A percentile compares a stretch with the other conserved stretches of the same genome.
Conservation (phyloP, 2,329 filamentous ascomycete genomes). For the Arthroderma sp. region DNA sequence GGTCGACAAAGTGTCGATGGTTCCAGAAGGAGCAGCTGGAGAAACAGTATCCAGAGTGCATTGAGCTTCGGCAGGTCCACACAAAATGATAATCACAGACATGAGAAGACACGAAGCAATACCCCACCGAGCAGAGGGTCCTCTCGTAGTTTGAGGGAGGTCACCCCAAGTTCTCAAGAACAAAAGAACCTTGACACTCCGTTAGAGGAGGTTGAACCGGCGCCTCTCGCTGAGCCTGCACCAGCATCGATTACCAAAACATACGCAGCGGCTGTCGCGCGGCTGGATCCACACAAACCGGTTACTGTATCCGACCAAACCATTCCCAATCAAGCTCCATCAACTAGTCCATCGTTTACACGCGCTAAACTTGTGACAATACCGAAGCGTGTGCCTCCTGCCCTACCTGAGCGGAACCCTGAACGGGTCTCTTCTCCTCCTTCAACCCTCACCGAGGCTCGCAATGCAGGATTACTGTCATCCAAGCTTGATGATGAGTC, state of each 20-base stretch:
- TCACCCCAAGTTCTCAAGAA: background rate
- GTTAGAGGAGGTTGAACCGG: too few relatives aligned
- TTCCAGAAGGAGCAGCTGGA: slow-evolving; percentile 48
- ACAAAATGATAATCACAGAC: slow-evolving; percentile 48
- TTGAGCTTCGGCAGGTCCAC: slow-evolving; percentile 48
- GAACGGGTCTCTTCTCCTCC: slow-evolving; percentile 12
- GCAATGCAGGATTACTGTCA: slow-evolving; percentile 2
- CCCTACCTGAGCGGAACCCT: slow-evolving; percentile 64
- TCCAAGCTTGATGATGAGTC: slow-evolving; percentile 9
- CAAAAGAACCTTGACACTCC: background rate
- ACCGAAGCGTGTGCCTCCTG: slow-evolving; percentile 56
- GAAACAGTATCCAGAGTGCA: slow-evolving; percentile 54
- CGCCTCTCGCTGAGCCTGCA: too few relatives aligned
- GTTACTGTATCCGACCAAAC: slow-evolving; percentile 28
- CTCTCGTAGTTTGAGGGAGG: slow-evolving; percentile 4
- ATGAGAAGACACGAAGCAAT: background rate
- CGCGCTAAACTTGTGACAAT: slow-evolving; percentile 76
- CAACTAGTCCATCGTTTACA: slow-evolving; percentile 54
- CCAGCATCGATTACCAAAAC: too few relatives aligned
- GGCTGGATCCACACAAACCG: background rate
- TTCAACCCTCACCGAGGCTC: slow-evolving; percentile 1
- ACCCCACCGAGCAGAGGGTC: slow-evolving; percentile 7
- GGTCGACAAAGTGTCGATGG: slow-evolving; percentile 56
- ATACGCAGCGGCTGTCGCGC: too few relatives aligned
- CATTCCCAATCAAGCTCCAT: slow-evolving; percentile 44